A percentile compares a stretch with the other conserved stretches of the same genome.
Evolutionary conservation across 805 yeast species (phyloP).

Genomic region (Nakazawaea ishiwadae): DNA sequence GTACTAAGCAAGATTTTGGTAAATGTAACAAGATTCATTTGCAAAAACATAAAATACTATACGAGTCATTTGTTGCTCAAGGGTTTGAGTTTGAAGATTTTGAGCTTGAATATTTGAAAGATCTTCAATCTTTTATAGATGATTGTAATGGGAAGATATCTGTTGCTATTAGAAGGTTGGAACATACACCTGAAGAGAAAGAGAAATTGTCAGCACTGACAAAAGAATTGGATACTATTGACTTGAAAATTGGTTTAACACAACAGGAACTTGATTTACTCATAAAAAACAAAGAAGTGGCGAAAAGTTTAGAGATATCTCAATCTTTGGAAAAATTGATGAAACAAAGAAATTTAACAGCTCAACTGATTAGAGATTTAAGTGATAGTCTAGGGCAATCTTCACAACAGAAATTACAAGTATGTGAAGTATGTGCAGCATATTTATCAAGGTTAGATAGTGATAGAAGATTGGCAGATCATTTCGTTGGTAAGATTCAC

Average conservation of each 20-base stretch:
- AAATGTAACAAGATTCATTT: conserved; percentile 72
- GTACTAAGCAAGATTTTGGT: conserved; percentile 82
- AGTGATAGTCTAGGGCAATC: conserved; percentile 77
- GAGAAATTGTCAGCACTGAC: conserved; percentile 21
- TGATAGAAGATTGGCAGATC: conserved; percentile 85
- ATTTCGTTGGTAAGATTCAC: conserved; percentile 84
- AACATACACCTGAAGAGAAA: conserved; percentile 66
- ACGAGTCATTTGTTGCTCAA: conserved; percentile 44
- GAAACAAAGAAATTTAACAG: conserved; percentile 44
- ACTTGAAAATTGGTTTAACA: conserved; percentile 60
- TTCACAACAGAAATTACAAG: conserved; percentile 87
- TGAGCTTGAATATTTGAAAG: conserved; percentile 43
- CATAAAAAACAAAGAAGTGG: conserved; percentile 42
- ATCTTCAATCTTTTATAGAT: conserved; percentile 46
- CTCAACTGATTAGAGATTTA: conserved; percentile 52
- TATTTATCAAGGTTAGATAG: conserved; percentile 80
- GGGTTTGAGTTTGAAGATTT: conserved; percentile 35
- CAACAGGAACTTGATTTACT: conserved; percentile 59
- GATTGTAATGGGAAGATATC: conserved; percentile 67
- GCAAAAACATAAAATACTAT: conserved; percentile 69
- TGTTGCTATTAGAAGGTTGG: conserved; percentile 58
- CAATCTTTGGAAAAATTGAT: conserved; percentile 39
- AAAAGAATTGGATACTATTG: conserved; percentile 56
- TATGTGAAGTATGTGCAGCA: conserved; percentile 88
- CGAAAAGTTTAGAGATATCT: conserved; percentile 47